A percentile compares a stretch with the other conserved stretches of the same genome.
phyloP scores from a whole-genome alignment of 2,329 filamentous ascomycete genomes.

The Simplicillium sp. region DNA sequence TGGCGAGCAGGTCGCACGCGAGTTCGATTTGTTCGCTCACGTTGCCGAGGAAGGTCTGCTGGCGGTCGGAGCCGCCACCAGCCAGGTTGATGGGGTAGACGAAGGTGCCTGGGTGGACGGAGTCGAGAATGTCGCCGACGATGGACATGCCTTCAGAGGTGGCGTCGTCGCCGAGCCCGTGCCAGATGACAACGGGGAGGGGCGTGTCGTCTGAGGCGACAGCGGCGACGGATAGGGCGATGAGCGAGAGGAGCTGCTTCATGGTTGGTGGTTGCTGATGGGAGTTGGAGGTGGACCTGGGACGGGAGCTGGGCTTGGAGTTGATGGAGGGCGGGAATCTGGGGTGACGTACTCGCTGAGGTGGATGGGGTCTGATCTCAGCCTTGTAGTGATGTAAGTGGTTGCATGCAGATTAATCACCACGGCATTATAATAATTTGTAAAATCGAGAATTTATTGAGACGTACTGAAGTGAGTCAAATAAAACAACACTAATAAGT shows the following conservation, averaged over 20 bases:
- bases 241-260: constrained; percentile 13
- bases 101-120: constrained; percentile 71
- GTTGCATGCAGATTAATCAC: no score
- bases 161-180: constrained; percentile 70
- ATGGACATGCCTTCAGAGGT: constrained; percentile 63
- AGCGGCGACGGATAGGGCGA: constrained; percentile 22
- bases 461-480: no score
- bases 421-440: no score
- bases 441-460: no score
- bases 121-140: constrained; percentile 62
- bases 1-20: constrained; percentile 69
- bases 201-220: constrained; percentile 47
- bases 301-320: no score
- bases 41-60: constrained; percentile 86
- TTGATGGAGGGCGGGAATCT: no score
- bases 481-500: no score
- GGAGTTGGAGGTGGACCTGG: no score
- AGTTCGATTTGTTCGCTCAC: constrained; percentile 65
- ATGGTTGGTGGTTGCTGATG: neutral
- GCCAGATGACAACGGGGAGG: constrained; percentile 89
- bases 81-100: constrained; percentile 71
- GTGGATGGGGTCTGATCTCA: no score
- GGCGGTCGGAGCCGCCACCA: constrained; percentile 61
- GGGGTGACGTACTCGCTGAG: no score
- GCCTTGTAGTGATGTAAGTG: no score